phyloP scores from a whole-genome alignment of 768 basidiomycete species.

The Rhizopogon rudus region DNA sequence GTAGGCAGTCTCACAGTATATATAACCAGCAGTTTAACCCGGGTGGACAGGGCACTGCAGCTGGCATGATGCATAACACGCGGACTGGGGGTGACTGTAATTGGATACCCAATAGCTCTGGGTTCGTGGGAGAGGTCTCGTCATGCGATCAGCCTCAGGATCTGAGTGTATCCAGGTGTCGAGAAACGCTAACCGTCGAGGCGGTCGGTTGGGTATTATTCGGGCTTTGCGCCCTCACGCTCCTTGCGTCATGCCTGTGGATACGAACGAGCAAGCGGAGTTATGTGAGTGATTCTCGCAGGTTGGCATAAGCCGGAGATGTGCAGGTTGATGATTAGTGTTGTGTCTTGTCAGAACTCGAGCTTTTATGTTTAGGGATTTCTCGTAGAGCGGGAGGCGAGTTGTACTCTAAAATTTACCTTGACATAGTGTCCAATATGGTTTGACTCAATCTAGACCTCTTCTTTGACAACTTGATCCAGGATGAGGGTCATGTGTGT shows the following conservation, averaged over 20 bases:
- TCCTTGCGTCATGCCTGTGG: constrained; percentile 53
- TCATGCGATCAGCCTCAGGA: constrained; percentile 18
- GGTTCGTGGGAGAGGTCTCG: constrained; percentile 18
- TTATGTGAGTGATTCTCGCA: constrained; percentile 38
- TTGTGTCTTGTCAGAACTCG: constrained; percentile 22
- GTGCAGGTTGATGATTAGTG: constrained; percentile 14
- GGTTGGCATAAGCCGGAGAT: constrained; percentile 32
- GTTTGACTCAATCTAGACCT: background rate
- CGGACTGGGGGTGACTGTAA: constrained; percentile 57
- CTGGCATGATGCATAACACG: constrained; percentile 64
- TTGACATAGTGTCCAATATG: background rate
- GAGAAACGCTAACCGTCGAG: constrained; percentile 69
- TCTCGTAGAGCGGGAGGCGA: background rate
- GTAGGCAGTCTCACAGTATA: constrained; percentile 29
- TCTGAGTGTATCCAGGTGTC: constrained; percentile 43
- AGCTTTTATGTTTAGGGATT: constrained; percentile 27
- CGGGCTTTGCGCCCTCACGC: constrained; percentile 50
- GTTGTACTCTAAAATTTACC: background rate
- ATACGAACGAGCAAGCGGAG: constrained; percentile 33
- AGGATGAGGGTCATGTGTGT: too few species aligned
- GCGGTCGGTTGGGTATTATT: constrained; percentile 77
- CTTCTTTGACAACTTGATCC: too few species aligned
- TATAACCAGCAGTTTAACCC: background rate
- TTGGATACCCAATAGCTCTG: constrained; percentile 34
- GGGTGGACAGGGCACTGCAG: constrained; percentile 52